Evolutionary conservation across 768 basidiomycete genomes (phyloP).

Genomic region (Leccinum disarticulatum): DNA sequence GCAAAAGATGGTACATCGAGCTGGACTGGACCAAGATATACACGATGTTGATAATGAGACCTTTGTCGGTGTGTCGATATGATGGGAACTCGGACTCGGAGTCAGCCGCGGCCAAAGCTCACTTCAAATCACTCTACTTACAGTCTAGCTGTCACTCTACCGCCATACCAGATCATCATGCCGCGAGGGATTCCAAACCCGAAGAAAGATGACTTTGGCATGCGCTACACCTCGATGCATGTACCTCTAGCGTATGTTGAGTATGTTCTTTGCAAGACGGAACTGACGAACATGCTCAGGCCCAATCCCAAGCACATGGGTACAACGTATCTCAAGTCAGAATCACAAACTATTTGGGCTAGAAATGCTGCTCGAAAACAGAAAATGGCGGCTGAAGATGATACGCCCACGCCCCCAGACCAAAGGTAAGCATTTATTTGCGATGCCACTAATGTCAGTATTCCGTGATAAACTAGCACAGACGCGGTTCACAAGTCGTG

Average conservation of each 20-base stretch:
- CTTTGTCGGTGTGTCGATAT: too few relatives aligned
- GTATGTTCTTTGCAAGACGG: slow-evolving; percentile 4
- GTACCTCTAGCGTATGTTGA: slow-evolving; percentile 68
- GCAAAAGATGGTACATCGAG: too few relatives aligned
- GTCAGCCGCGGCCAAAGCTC: too few relatives aligned
- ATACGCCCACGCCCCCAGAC: slow-evolving; percentile 39
- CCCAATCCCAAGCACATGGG: slow-evolving; percentile 80
- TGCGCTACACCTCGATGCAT: slow-evolving; percentile 79
- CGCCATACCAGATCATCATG: slow-evolving; percentile 42
- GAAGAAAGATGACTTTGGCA: slow-evolving; percentile 76
- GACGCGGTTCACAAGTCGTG: slow-evolving; percentile 76
- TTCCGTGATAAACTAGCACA: slow-evolving; percentile 33
- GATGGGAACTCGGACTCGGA: too few relatives aligned
- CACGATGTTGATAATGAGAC: too few relatives aligned
- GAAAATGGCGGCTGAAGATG: slow-evolving; percentile 41
- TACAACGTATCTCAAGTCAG: slow-evolving; percentile 75
- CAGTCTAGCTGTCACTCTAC: background rate
- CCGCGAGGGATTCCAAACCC: slow-evolving; percentile 82
- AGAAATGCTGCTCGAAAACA: slow-evolving; percentile 60
- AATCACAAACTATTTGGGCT: slow-evolving; percentile 71
- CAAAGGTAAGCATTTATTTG: slow-evolving; percentile 41
- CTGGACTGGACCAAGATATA: too few relatives aligned
- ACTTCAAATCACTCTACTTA: too few relatives aligned
- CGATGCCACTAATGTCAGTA: slow-evolving; percentile 5
- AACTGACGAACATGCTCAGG: slow-evolving; percentile 37